phyloP scores from a whole-genome alignment of 1,284 basidiomycete genomes.

The Trametes pubescens region DNA sequence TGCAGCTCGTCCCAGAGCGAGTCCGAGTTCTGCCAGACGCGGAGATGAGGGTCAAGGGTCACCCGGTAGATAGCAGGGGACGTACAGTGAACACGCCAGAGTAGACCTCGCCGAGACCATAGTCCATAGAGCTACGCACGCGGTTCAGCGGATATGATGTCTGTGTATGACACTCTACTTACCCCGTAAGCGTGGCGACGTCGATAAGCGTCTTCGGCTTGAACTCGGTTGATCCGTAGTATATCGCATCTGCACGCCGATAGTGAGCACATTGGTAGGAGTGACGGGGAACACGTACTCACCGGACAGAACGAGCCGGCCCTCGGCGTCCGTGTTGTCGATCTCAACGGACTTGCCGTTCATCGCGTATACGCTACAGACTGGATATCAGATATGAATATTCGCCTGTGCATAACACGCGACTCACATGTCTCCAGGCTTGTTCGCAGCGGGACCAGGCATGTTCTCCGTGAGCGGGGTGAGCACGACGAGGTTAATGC shows the following conservation, averaged over 20 bases:
- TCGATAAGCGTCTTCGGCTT: conserved; percentile 87
- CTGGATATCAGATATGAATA: background rate
- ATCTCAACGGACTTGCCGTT: conserved; percentile 90
- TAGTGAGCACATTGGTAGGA: background rate
- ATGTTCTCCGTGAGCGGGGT: conserved; percentile 89
- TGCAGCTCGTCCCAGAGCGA: conserved; percentile 78
- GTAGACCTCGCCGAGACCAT: conserved; percentile 79
- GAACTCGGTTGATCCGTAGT: conserved; percentile 82
- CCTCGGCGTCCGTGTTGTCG: conserved; percentile 92
- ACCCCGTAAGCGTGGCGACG: conserved; percentile 84
- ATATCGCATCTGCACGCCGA: conserved; percentile 73
- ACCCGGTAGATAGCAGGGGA: conserved; percentile 15
- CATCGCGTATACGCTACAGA: conserved; percentile 79
- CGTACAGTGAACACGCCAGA: conserved; percentile 83
- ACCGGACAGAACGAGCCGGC: conserved; percentile 81
- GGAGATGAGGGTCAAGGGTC: background rate
- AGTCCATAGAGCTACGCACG: conserved; percentile 62
- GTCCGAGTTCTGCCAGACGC: conserved; percentile 65
- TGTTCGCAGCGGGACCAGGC: conserved; percentile 86
- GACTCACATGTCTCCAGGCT: conserved; percentile 84
- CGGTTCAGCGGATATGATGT: background rate
- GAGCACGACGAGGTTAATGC: conserved; percentile 78
- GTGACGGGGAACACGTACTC: conserved; percentile 22
- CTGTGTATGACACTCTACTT: conserved; percentile 20
- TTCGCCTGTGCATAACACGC: background rate